Conservation (phyloP, 2,329 filamentous ascomycete species). For the Parafenestella ontariensis region DNA sequence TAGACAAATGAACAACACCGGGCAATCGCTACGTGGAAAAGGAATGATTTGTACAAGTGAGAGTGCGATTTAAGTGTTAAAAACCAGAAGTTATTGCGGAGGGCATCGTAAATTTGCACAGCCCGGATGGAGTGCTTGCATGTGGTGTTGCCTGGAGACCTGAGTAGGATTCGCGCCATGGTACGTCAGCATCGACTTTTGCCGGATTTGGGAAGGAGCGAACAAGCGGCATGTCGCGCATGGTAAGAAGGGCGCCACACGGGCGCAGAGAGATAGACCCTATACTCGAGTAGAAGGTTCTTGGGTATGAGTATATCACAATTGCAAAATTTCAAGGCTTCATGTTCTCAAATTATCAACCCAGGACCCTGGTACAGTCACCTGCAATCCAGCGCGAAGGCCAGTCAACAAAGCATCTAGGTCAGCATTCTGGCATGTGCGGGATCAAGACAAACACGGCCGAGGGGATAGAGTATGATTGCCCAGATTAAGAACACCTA, state of each 20-base stretch:
- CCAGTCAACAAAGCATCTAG: too few species aligned
- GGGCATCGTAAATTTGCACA: slow-evolving; percentile 2
- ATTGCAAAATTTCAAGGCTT: not conserved
- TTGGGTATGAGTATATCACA: not conserved
- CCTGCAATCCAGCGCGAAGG: not conserved
- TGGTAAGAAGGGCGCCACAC: slow-evolving; percentile 3
- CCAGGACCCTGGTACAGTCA: not conserved
- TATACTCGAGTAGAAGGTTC: not conserved
- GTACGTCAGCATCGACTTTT: slow-evolving; percentile 14
- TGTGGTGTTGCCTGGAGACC: slow-evolving; percentile 16
- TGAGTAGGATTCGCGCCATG: slow-evolving; percentile 12
- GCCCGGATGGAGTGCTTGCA: slow-evolving; percentile 14
- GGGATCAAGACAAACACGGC: slow-evolving; percentile 1
- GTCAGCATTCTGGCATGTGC: too few species aligned
- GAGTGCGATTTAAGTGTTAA: not conserved
- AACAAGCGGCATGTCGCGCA: slow-evolving; percentile 2
- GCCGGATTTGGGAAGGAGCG: slow-evolving; percentile 7
- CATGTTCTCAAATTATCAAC: not conserved
- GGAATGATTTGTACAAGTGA: not conserved
- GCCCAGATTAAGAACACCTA: slow-evolving; percentile 37
- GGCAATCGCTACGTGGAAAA: not conserved
- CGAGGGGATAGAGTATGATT: slow-evolving; percentile 27
- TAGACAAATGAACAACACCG: not conserved
- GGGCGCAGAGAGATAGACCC: not conserved
- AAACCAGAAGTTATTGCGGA: not conserved